Evolutionary conservation across 495 filamentous ascomycete species (phyloP), one percentile per base, ranked within the genome.

Genomic region (Tuber magnatum): DNA sequence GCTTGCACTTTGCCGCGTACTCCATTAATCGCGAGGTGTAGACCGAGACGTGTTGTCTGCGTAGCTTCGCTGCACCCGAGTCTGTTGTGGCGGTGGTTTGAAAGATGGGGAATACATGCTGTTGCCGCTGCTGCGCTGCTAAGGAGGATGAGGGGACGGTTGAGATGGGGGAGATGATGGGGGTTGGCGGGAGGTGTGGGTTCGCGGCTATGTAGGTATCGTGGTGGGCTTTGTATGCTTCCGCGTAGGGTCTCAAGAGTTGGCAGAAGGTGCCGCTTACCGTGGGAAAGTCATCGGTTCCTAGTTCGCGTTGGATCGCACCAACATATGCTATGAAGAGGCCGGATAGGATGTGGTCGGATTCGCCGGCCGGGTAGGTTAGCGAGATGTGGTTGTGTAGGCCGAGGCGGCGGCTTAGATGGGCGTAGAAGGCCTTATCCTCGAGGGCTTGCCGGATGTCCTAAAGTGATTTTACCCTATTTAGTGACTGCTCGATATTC

Each of bases 1-100:
- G 71, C 28, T 68, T 73, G n/a, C 56, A 76, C 43, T 80, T 82
- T 0, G 80, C 80, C 24, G 80, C 77, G 51, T 77, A 82, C 68
- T 82, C 80, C 80, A 82, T 82, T 7, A 82, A 22, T 22, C 77
- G 73, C 20, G 77, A 80, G n/a, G 80, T 82, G 41, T 81, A 81
- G 38, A 78, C 65, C 42, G 80, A 79, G 40, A 81, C 73, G 41
- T 79, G 61, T 69, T 82, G 80, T 35, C 80, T 71, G 28, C 80
- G 46, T 9, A 75, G 7, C 32, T 81, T 81, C 18, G 79, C 71
- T 22, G 74, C 79, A 20, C n/a, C 38, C 14, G 76, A 72, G 28
- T 41, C 65, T 20, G 42, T 32, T 16, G 40, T 78, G 14, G 71
- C 41, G 68, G 68, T 41, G 46, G 72, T 22, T 35, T 71, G 20